phyloP scores from a whole-genome alignment of 2,329 filamentous ascomycete species.

The Penicillium sp. region DNA sequence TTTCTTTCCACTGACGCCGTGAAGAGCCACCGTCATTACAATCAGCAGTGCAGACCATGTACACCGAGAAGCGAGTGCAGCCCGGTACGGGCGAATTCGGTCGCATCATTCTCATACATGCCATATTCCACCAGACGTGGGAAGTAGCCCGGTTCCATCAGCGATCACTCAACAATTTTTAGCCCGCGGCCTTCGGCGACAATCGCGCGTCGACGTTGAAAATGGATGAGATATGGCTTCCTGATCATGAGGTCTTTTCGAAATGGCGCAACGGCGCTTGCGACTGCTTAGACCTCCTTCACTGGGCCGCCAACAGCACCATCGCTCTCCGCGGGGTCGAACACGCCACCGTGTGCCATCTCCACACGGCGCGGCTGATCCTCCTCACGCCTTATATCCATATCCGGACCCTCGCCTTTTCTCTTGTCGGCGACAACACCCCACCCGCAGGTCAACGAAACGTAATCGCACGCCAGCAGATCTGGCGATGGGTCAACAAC shows the following conservation, averaged over 20 bases:
- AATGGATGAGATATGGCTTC: not conserved
- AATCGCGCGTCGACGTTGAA: not conserved
- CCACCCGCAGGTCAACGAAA: not conserved
- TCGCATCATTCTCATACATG: constrained; percentile 1
- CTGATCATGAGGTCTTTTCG: not conserved
- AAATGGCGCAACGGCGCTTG: constrained; percentile 4
- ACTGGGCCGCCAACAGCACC: not conserved
- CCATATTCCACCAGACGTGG: constrained; percentile 1
- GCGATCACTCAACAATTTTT: too few relatives aligned
- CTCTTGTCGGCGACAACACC: not conserved
- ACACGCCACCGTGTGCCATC: constrained; percentile 1
- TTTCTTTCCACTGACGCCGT: too few relatives aligned
- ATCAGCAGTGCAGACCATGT: not conserved
- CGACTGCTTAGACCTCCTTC: constrained; percentile 1
- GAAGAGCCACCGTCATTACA: too few relatives aligned
- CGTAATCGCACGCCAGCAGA: not conserved
- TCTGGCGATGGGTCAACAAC: constrained; percentile 1
- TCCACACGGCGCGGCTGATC: not conserved
- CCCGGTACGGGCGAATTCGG: not conserved
- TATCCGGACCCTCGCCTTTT: not conserved
- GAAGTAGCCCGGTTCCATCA: not conserved
- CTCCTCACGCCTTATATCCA: not conserved
- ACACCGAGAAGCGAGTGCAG: not conserved
- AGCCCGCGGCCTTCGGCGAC: not conserved
- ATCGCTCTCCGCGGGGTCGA: not conserved